These are phyloP conservation scores for Xylaria digitata DNA, from an alignment of 2,329 filamentous ascomycete genomes.

Conservation along the genomic window DNA sequence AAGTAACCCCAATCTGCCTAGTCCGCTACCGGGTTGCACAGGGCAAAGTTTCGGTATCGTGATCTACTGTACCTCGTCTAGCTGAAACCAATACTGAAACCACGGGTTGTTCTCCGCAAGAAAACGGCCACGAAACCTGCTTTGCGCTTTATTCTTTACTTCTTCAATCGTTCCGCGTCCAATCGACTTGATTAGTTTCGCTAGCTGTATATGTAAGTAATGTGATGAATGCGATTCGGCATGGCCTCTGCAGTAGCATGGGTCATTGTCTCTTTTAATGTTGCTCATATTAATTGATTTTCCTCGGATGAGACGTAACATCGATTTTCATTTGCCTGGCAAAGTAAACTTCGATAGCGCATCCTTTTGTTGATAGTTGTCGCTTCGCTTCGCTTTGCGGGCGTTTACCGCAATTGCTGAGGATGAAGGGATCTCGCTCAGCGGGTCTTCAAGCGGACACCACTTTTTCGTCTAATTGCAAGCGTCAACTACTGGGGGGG, in stretches of 20 bases:
- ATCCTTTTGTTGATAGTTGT: conserved; percentile 27
- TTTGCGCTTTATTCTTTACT: conserved; percentile 1
- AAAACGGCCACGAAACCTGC: conserved; percentile 26
- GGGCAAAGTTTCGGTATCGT: conserved; percentile 27
- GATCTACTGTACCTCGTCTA: conserved; percentile 27
- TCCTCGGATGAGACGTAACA: not conserved
- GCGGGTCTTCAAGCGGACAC: conserved; percentile 4
- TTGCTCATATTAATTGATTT: not conserved
- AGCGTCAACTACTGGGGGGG: conserved; percentile 2
- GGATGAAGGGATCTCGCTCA: conserved; percentile 13
- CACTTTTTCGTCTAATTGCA: not conserved
- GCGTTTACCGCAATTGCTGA: conserved; percentile 1
- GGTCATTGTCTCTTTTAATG: not conserved
- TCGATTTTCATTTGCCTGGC: not conserved
- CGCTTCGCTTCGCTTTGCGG: conserved; percentile 15
- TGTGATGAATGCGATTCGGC: conserved; percentile 4
- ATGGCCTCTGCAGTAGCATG: not conserved
- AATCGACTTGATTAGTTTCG: conserved; percentile 2
- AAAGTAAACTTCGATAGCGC: not conserved
- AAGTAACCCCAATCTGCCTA: conserved; percentile 21
- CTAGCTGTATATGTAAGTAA: not conserved
- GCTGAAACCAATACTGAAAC: conserved; percentile 48
- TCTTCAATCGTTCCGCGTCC: not conserved
- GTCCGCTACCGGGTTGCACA: conserved; percentile 11
- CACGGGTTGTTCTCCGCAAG: conserved; percentile 39